Conservation (phyloP, 2,329 filamentous ascomycete genomes). For the Sarocladium strictum region DNA sequence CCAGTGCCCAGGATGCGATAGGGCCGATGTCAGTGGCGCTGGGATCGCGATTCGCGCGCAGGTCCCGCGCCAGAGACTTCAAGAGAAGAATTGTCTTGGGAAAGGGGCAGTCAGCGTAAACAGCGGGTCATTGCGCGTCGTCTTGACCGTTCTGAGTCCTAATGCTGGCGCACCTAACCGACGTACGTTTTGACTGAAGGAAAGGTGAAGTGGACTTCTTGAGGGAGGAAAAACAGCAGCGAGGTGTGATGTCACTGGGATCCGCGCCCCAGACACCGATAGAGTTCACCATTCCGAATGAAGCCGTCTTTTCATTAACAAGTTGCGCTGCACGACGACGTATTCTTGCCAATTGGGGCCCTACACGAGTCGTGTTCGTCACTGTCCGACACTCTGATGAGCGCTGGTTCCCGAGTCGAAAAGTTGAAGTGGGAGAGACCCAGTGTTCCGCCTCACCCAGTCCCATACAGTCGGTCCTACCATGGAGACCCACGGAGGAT, state of each 20-base stretch:
- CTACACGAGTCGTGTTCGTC: not conserved
- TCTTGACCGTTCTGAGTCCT: no score
- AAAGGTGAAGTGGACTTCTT: no score
- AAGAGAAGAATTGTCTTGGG: no score
- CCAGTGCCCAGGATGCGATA: slow-evolving; percentile 12
- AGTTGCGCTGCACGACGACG: not conserved
- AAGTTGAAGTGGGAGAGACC: slow-evolving; percentile 2
- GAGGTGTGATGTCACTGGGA: not conserved
- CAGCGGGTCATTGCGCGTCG: no score
- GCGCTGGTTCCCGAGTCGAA: not conserved
- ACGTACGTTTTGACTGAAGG: no score
- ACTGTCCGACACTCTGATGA: not conserved
- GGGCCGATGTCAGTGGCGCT: slow-evolving; percentile 17
- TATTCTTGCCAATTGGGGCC: not conserved
- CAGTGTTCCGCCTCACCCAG: slow-evolving; percentile 7
- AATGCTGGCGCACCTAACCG: no score
- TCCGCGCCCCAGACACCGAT: not conserved
- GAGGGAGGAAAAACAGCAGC: not conserved
- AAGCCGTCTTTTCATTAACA: not conserved
- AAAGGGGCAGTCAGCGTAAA: no score
- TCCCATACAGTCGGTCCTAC: slow-evolving; percentile 7
- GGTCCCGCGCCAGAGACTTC: not conserved
- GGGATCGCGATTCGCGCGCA: not conserved
- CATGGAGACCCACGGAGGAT: not conserved
- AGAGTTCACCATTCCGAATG: not conserved